Evolutionary conservation across 2,329 filamentous ascomycete genomes (phyloP), one percentile per base, ranked within the genome.

Genomic region (Podosphaera aphanis): DNA sequence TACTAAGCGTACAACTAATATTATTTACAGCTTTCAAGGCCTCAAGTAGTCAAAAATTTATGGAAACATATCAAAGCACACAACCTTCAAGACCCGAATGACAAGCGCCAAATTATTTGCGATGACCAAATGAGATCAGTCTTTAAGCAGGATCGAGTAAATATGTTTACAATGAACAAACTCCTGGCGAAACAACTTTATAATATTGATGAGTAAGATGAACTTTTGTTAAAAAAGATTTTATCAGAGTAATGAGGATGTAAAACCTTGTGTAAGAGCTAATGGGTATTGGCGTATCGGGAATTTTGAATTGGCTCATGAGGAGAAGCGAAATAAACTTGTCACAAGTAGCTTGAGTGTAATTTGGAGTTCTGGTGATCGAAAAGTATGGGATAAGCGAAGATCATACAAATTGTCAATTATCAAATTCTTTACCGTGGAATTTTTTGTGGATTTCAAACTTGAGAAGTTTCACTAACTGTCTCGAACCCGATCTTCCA

Each of bases 81-180:
- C 53, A 73, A 85, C 36, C 74, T 98, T 5, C 90, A 98, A 62
- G 86, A 95, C 54, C 88, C 86, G 0, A 74, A 62, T 51, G 88
- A 98, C 65, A 88, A 86, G 61, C 81, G 90, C 19, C 84, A 93
- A 54, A 98, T 98, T 51, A 67, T 75, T 23, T 98, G 90, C 64
- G 90, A 98, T 62, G 83, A 93, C 20, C 77, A 75, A 54, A 80
- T 98, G 79, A 77, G 83, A 49, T 80, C 81, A 5, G 81, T 98
- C 6, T 98, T 98, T 66, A 93, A 93, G 62, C 73, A 81, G 57
- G 75, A 85, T 56, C 82, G 74, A 57, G 81, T 98, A 43, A 84
- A 95, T 63, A 98, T 98, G 90, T 98, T 98, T 63, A 86, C 84
- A 54, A 95, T 98, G 88, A 95, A 93, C 68, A 94, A 94, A 67